phyloP scores from a whole-genome alignment of 2,329 filamentous ascomycete species.

The Colletotrichum agaves region DNA sequence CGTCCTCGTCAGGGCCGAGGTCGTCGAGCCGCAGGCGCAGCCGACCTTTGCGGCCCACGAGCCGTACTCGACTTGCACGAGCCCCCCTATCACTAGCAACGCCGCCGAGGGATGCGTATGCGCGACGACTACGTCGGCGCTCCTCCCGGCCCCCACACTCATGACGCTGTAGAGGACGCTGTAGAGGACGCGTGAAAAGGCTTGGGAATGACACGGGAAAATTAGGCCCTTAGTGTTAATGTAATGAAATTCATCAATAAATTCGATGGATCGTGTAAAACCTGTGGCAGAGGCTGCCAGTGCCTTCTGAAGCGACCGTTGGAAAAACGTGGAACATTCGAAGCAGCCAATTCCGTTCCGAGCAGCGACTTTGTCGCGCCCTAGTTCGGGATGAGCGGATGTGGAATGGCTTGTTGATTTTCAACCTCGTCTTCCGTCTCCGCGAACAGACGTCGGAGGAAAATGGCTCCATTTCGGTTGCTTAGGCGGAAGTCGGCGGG shows the following conservation, averaged over 20 bases:
- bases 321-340: background rate
- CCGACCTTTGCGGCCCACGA: conserved; percentile 51
- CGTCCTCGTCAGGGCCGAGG: conserved; percentile 71
- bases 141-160: conserved; percentile 27
- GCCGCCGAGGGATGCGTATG: conserved; percentile 55
- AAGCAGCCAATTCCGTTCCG: background rate
- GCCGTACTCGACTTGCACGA: conserved; percentile 54
- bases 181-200: conserved; percentile 36
- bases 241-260: conserved; percentile 13
- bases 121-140: conserved; percentile 40
- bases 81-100: conserved; percentile 57
- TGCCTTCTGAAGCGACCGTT: conserved; percentile 3
- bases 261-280: background rate
- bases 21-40: conserved; percentile 44
- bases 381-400: background rate
- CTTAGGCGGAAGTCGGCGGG: background rate
- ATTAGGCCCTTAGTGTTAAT: conserved; percentile 10
- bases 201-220: background rate
- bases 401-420: background rate
- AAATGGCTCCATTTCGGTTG: background rate
- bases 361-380: background rate
- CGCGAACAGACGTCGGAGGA: background rate
- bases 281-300: background rate
- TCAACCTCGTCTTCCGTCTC: background rate
- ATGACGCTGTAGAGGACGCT: conserved; percentile 39